phyloP scores from a whole-genome alignment of 345 rosid genomes.

The Eucalyptus rudis region DNA sequence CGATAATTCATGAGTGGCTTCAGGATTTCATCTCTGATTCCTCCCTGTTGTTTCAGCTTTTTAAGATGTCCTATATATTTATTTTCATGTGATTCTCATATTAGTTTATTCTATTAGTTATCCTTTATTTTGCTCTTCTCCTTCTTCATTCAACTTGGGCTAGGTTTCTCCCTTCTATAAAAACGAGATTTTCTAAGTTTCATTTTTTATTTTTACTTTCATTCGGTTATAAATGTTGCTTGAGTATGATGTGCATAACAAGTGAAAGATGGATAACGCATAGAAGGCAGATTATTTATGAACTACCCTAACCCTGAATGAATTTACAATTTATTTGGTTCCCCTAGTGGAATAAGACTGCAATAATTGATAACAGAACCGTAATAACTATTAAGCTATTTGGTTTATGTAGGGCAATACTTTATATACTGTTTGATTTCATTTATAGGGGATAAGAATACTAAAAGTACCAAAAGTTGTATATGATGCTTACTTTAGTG shows the following conservation, averaged over 20 bases:
- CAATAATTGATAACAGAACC: not conserved
- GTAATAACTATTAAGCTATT: not conserved
- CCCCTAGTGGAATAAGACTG: not conserved
- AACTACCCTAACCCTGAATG: not conserved
- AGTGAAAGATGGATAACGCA: not conserved
- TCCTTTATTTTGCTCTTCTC: not conserved
- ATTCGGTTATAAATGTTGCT: not conserved
- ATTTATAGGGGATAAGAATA: fast-evolving
- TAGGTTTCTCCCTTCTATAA: not conserved
- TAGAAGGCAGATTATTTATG: not conserved
- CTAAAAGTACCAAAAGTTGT: fast-evolving
- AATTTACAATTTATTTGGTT: not conserved
- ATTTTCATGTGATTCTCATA: not conserved
- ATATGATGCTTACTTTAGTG: fast-evolving
- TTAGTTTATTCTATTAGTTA: not conserved
- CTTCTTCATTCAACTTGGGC: not conserved
- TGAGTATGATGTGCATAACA: not conserved
- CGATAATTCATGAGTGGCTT: not conserved
- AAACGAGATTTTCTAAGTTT: not conserved
- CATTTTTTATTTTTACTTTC: not conserved
- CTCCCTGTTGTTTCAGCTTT: not conserved
- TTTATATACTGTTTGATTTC: not conserved
- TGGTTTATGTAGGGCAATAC: not conserved
- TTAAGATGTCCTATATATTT: not conserved
- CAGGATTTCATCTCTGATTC: not conserved